Conservation (phyloP, 495 filamentous ascomycete species). For the Elasticomyces elasticus region DNA sequence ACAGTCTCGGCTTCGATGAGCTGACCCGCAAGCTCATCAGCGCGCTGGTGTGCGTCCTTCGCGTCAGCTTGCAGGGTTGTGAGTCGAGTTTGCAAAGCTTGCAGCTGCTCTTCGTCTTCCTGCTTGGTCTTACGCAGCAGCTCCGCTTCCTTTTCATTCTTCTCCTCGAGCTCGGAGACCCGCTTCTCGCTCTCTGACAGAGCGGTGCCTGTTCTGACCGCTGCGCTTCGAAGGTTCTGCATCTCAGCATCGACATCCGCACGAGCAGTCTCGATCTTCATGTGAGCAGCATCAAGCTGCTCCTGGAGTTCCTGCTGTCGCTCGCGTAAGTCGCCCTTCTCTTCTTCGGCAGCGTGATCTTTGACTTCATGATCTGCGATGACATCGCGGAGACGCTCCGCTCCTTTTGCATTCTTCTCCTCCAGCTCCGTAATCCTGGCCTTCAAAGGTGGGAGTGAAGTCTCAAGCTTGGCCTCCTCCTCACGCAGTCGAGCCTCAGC, state of each 20-base stretch:
- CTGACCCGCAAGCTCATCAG: conserved; percentile 7
- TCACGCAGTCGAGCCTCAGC: not conserved
- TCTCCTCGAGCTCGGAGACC: not conserved
- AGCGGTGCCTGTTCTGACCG: not conserved
- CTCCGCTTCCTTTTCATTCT: not conserved
- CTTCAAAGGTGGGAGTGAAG: not conserved
- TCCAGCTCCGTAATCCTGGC: not conserved
- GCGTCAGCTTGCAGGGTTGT: not conserved
- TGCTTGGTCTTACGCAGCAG: not conserved
- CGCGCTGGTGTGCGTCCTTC: not conserved
- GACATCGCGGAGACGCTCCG: not conserved
- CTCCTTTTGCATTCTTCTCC: not conserved
- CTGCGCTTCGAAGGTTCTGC: not conserved
- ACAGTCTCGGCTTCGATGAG: conserved; percentile 8
- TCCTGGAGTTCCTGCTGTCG: not conserved
- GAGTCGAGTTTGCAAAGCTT: not conserved
- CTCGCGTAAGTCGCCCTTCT: not conserved
- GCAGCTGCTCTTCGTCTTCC: not conserved
- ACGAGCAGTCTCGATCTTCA: not conserved
- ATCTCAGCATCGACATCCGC: not conserved
- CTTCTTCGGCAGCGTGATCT: not conserved
- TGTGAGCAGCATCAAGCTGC: not conserved
- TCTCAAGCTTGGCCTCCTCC: not conserved
- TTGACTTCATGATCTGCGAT: not conserved
- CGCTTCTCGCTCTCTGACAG: not conserved